Evolutionary conservation across 495 filamentous ascomycete genomes (phyloP).

Genomic region (Clavariopsis aquatica): DNA sequence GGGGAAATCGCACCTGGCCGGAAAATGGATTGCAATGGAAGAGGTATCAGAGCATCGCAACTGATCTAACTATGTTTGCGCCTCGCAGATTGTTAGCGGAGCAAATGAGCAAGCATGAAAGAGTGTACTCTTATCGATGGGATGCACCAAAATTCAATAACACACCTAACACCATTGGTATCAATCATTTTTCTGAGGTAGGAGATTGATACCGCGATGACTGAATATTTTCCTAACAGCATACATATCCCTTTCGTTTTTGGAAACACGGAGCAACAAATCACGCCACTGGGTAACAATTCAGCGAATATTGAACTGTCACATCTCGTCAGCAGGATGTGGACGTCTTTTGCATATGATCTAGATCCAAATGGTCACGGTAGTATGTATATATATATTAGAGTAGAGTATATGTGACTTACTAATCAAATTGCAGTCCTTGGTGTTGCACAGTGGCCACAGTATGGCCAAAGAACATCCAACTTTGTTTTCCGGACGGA

Average conservation of each 20-base stretch:
- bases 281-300: not conserved
- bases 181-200: slow-evolving; percentile 62
- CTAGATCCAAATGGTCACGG: slow-evolving; percentile 57
- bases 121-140: slow-evolving; percentile 67
- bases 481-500: slow-evolving; percentile 6
- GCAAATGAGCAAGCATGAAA: slow-evolving; percentile 53
- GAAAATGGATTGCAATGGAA: slow-evolving; percentile 71
- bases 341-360: slow-evolving; percentile 63
- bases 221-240: slow-evolving; percentile 17
- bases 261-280: slow-evolving; percentile 49
- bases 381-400: not conserved
- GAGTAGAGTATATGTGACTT: not conserved
- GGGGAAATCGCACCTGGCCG: slow-evolving; percentile 61
- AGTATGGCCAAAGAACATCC: not conserved
- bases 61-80: slow-evolving; percentile 66
- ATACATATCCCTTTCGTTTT: slow-evolving; percentile 12
- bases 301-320: slow-evolving; percentile 40
- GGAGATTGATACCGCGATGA: slow-evolving; percentile 53
- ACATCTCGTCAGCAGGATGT: slow-evolving; percentile 58
- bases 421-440: not conserved
- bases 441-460: not conserved
- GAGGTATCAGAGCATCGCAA: slow-evolving; percentile 67
- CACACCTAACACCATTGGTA: slow-evolving; percentile 70
- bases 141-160: slow-evolving; percentile 64
- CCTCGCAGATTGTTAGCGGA: slow-evolving; percentile 59